These are phyloP conservation scores for Solanum bulbocastanum DNA, from an alignment of 257 asterid genomes.

Conservation along the genomic window DNA sequence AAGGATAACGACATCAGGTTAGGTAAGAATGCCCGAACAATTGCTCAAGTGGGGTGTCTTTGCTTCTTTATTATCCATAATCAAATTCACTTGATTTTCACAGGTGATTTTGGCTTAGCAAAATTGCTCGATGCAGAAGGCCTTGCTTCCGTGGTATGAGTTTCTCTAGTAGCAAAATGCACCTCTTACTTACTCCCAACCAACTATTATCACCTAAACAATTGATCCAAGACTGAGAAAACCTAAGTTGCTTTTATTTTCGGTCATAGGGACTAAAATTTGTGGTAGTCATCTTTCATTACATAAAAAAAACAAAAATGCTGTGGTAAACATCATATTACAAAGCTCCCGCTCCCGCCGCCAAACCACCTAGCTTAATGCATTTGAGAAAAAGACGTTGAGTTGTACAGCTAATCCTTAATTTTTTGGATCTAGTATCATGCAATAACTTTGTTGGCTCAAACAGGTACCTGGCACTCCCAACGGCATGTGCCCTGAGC, in stretches of 20 bases:
- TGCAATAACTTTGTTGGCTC: neutral
- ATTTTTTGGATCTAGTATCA: neutral
- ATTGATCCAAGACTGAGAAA: neutral
- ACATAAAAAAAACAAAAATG: neutral
- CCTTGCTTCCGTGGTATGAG: constrained; percentile 70
- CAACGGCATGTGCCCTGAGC: constrained; percentile 93
- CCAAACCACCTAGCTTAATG: neutral
- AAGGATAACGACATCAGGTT: constrained; percentile 72
- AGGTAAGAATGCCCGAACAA: constrained; percentile 39
- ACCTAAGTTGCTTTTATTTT: neutral
- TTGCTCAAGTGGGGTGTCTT: neutral
- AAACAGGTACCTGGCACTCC: constrained; percentile 71
- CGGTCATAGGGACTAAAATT: neutral
- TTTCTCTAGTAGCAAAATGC: neutral
- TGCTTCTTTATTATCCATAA: neutral
- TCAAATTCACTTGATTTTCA: neutral
- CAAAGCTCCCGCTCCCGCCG: neutral
- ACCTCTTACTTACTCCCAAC: neutral
- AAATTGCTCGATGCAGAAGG: constrained; percentile 65
- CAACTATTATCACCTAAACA: neutral
- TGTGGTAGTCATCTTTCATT: neutral
- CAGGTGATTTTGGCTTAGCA: constrained; percentile 92
- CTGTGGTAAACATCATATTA: neutral
- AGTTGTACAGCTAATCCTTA: neutral
- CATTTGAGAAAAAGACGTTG: neutral